These are phyloP conservation scores for Diaporthe citriasiana DNA, from an alignment of 2,329 filamentous ascomycete genomes.

Conservation along the genomic window DNA sequence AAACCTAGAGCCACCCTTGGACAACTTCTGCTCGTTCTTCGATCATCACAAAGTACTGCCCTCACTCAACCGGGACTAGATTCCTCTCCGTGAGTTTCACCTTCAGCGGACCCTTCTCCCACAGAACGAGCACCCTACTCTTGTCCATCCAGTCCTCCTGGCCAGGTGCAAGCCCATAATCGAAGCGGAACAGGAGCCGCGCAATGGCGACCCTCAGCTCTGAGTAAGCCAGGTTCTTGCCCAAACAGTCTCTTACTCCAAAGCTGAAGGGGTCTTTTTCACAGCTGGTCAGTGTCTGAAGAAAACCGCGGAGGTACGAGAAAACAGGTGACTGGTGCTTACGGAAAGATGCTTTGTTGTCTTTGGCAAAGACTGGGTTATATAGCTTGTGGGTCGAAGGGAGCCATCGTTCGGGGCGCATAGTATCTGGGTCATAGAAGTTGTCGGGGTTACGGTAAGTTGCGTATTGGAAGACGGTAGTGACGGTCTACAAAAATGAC, in stretches of 20 bases:
- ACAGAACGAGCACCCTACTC: background rate
- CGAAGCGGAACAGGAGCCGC: conserved; percentile 53
- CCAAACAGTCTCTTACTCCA: conserved; percentile 44
- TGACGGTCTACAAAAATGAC: background rate
- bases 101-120: conserved; percentile 30
- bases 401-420: conserved; percentile 44
- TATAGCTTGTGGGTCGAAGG: conserved; percentile 40
- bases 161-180: conserved; percentile 46
- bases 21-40: background rate
- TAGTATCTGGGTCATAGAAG: conserved; percentile 39
- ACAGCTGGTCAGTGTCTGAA: background rate
- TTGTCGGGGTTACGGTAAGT: conserved; percentile 40
- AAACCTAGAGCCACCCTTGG: background rate
- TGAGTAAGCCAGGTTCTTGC: conserved; percentile 51
- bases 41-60: background rate
- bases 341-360: conserved; percentile 42
- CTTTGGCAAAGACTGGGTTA: conserved; percentile 36
- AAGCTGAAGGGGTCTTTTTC: conserved; percentile 42
- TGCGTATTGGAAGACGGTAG: conserved; percentile 35
- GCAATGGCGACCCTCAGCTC: conserved; percentile 54
- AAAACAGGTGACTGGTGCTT: background rate
- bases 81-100: conserved; percentile 26
- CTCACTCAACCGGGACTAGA: background rate
- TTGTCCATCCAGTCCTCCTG: conserved; percentile 24
- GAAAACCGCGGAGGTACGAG: too few species aligned